Conservation (phyloP, 2,329 filamentous ascomycete species). For the Diatrype stigma region DNA sequence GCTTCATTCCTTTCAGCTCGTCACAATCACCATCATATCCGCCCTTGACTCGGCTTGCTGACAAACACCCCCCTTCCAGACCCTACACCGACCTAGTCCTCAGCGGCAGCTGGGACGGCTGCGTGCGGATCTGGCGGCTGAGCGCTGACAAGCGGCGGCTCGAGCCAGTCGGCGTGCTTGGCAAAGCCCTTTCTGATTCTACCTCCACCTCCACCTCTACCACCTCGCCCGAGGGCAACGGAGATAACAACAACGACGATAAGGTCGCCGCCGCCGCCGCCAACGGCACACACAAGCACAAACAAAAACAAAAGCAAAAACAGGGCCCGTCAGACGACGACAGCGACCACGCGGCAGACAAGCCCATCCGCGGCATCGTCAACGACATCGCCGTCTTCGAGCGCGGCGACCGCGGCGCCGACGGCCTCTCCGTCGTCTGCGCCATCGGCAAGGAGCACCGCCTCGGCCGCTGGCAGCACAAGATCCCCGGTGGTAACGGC, state of each 20-base stretch:
- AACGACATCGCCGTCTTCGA: conserved; percentile 90
- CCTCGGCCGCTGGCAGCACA: conserved; percentile 72
- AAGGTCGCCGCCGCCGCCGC: not conserved
- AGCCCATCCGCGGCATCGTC: conserved; percentile 66
- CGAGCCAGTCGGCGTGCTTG: conserved; percentile 66
- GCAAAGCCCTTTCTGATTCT: conserved; percentile 32
- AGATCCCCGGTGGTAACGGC: conserved; percentile 33
- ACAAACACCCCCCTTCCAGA: not conserved
- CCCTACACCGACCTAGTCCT: conserved; percentile 89
- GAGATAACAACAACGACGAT: conserved; percentile 22
- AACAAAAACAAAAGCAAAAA: conserved; percentile 7
- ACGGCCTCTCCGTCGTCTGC: conserved; percentile 79
- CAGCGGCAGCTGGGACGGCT: conserved; percentile 92
- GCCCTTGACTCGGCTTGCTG: not conserved
- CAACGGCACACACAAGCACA: not conserved
- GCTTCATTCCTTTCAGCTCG: not conserved
- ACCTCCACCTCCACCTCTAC: conserved; percentile 9
- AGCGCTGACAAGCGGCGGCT: conserved; percentile 78
- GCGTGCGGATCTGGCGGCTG: conserved; percentile 79
- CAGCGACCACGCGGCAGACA: conserved; percentile 10
- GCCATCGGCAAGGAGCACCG: conserved; percentile 83
- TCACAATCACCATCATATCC: not conserved
- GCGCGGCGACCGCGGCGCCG: conserved; percentile 68
- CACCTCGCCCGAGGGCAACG: conserved; percentile 15
- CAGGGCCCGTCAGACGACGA: conserved; percentile 12